Evolutionary conservation across 73 alveolate genomes (phyloP), one percentile per base, ranked within the genome.

Genomic region (Uronychia binucleata): DNA sequence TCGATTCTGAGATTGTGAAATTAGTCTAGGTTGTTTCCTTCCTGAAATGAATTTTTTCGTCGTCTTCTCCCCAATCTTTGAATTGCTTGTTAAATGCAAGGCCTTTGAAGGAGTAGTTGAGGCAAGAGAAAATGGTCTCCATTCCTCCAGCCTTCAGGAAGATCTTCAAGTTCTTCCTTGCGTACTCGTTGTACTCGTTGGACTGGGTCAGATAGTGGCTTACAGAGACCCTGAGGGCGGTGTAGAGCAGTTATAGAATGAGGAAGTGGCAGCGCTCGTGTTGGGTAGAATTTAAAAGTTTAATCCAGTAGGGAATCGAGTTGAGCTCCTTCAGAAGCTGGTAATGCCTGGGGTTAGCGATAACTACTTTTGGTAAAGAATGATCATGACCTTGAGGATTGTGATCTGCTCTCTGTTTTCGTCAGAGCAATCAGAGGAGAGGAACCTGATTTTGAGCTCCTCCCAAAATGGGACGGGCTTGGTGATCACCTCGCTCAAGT

Each of bases 181-280:
- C 80, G 1, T 27, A 77, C 32, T 85, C 86, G 11, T 58, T 35
- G n/a, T 78, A 19, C n/a, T n/a, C n/a, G n/a, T n/a, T n/a, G n/a
- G n/a, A n/a, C n/a, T n/a, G n/a, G n/a, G n/a, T n/a, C n/a, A n/a
- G n/a, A n/a, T n/a, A n/a, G n/a, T n/a, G n/a, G n/a, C n/a, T n/a
- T n/a, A n/a, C n/a, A 26, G 74, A 57, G 29, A 85, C 31, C 58
- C 80, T 67, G 26, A 85, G 77, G 27, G 87, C 57, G n/a, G 77
- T 76, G 32, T 85, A 82, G 35, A 85, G 46, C 30, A 85, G 57
- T 57, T 80, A 32, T 0, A 85, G 30, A 1, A 85, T 29, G 5
- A 85, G 33, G 82, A 85, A 85, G 26, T 85, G 86, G 79, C 91
- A 85, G 32, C 77, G 91, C 82, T 78, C 80, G 57, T 77, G 77